These are phyloP conservation scores for Adansonia grandidieri DNA, from an alignment of 441 rosid genomes.

Conservation along the genomic window DNA sequence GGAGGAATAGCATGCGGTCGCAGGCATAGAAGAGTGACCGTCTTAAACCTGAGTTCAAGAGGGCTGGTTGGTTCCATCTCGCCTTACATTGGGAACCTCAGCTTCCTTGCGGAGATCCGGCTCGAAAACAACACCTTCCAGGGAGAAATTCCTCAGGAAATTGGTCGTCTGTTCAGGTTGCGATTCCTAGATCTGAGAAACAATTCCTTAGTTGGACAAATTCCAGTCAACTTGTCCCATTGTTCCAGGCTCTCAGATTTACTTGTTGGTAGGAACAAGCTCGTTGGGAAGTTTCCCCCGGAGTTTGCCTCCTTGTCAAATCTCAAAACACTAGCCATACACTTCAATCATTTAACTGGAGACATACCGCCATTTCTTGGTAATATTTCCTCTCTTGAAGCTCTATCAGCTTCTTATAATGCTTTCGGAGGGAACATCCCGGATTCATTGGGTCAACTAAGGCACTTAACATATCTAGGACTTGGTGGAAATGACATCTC, in stretches of 20 bases:
- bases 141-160: slow-evolving; percentile 15
- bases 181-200: not conserved
- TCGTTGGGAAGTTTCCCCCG: slow-evolving; percentile 19
- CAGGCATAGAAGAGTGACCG: slow-evolving; percentile 21
- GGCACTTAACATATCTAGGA: not conserved
- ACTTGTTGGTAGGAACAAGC: not conserved
- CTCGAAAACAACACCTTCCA: slow-evolving; percentile 13
- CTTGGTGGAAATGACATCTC: not conserved
- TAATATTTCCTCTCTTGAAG: slow-evolving; percentile 1
- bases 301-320: slow-evolving; percentile 14
- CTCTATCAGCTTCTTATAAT: not conserved
- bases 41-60: not conserved
- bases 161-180: slow-evolving; percentile 18
- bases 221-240: slow-evolving; percentile 18
- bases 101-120: slow-evolving; percentile 4
- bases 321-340: not conserved
- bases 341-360: slow-evolving; percentile 22
- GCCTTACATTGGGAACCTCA: slow-evolving; percentile 16
- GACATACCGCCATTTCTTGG: slow-evolving; percentile 17
- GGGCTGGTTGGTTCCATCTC: not conserved
- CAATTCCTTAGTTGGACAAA: slow-evolving; percentile 15
- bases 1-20: slow-evolving; percentile 16
- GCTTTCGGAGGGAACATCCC: slow-evolving; percentile 20
- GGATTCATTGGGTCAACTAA: slow-evolving; percentile 3
- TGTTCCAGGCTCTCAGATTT: not conserved